These are phyloP conservation scores for Pichia paraexigua DNA, from an alignment of 805 yeast genomes.

Conservation along the genomic window DNA sequence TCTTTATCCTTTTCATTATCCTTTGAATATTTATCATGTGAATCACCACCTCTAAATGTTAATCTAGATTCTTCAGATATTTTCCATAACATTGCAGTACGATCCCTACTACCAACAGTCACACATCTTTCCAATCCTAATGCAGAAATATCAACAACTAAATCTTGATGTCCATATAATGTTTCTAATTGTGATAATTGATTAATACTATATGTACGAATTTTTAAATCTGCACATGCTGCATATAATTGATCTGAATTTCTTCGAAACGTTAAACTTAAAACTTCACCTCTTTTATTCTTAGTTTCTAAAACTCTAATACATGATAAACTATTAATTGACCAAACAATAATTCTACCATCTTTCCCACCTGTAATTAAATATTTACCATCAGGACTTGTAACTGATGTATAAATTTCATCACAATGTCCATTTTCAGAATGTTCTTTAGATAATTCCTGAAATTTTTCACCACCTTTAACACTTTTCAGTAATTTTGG, in stretches of 20 bases:
- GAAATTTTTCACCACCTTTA: constrained; percentile 50
- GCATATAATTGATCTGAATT: constrained; percentile 81
- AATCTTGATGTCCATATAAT: constrained; percentile 92
- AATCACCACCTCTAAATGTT: constrained; percentile 88
- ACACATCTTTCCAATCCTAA: constrained; percentile 85
- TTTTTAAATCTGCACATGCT: constrained; percentile 85
- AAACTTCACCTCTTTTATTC: constrained; percentile 62
- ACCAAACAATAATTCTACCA: constrained; percentile 77
- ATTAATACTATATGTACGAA: constrained; percentile 77
- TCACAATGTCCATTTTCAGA: constrained; percentile 66
- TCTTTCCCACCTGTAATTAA: constrained; percentile 91
- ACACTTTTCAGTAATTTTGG: constrained; percentile 60
- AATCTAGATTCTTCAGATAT: constrained; percentile 91
- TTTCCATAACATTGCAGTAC: constrained; percentile 95
- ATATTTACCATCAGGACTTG: constrained; percentile 77
- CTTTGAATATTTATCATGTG: constrained; percentile 30
- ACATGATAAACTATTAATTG: constrained; percentile 67
- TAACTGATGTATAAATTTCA: constrained; percentile 71
- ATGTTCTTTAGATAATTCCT: constrained; percentile 39
- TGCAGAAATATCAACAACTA: constrained; percentile 74
- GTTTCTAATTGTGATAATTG: constrained; percentile 87
- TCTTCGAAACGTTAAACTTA: constrained; percentile 70
- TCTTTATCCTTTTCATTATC: constrained; percentile 21
- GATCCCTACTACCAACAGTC: constrained; percentile 91
- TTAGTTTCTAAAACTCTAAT: constrained; percentile 70